These are phyloP conservation scores for Colletotrichum nymphaeae DNA, from an alignment of 2,329 filamentous ascomycete species.

Conservation along the genomic window DNA sequence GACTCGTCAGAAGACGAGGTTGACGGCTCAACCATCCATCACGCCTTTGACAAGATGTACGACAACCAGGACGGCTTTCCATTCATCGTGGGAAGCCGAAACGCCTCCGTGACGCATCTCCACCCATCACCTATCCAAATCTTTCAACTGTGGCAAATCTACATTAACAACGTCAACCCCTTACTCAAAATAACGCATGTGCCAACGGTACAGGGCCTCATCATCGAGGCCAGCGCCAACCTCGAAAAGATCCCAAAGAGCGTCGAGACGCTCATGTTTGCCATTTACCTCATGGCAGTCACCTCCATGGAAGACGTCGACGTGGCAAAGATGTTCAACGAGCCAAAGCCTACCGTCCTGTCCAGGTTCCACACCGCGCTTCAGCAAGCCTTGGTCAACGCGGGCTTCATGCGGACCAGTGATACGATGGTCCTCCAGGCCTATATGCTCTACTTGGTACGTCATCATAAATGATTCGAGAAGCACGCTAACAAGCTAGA, in stretches of 20 bases:
- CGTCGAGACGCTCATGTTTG: constrained; percentile 76
- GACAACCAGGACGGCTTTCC: constrained; percentile 67
- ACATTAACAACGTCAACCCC: constrained; percentile 76
- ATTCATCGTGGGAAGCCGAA: constrained; percentile 62
- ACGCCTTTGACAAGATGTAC: constrained; percentile 71
- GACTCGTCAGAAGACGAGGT: constrained; percentile 70
- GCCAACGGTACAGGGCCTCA: constrained; percentile 71
- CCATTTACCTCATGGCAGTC: constrained; percentile 70
- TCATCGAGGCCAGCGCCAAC: constrained; percentile 71
- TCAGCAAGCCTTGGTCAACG: constrained; percentile 74
- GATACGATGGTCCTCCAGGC: constrained; percentile 76
- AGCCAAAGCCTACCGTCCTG: constrained; percentile 62
- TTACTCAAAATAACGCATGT: constrained; percentile 76
- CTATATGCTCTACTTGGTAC: constrained; percentile 74
- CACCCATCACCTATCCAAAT: constrained; percentile 70
- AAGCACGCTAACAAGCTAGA: constrained; percentile 29
- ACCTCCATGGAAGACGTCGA: constrained; percentile 68
- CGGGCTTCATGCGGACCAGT: constrained; percentile 73
- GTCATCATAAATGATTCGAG: constrained; percentile 35
- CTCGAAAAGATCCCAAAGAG: constrained; percentile 64
- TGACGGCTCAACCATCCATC: constrained; percentile 65
- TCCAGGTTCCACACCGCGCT: constrained; percentile 66
- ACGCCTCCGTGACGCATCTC: constrained; percentile 54
- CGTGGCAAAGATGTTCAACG: constrained; percentile 62
- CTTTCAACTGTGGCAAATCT: constrained; percentile 76